Evolutionary conservation across 108 stramenopile species (phyloP).

Genomic region (Nitzschia sp.): DNA sequence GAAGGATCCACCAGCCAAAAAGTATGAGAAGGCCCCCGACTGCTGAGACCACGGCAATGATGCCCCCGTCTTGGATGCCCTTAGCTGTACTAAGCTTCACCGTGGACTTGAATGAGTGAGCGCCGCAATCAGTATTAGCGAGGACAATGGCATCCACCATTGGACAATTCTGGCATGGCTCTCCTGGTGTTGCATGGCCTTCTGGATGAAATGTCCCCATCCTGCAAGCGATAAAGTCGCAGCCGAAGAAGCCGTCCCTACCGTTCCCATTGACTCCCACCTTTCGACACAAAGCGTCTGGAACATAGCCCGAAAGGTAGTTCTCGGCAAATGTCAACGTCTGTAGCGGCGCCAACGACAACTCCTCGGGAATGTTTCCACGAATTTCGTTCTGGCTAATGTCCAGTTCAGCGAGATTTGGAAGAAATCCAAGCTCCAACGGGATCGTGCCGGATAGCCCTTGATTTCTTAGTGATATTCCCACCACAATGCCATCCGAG

Average conservation of each 20-base stretch:
- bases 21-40: not conserved
- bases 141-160: conserved; percentile 18
- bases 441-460: conserved; percentile 52
- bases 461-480: conserved; percentile 40
- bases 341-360: conserved; percentile 54
- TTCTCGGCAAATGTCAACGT: conserved; percentile 53
- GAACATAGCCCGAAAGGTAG: conserved; percentile 49
- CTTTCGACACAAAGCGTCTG: conserved; percentile 55
- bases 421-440: conserved; percentile 47
- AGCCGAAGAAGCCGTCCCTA: conserved; percentile 32
- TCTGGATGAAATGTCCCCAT: conserved; percentile 42
- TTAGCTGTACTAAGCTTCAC: not conserved
- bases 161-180: conserved; percentile 9
- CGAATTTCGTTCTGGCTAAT: conserved; percentile 51
- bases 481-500: conserved; percentile 38
- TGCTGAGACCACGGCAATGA: not conserved
- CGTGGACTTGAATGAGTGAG: not conserved
- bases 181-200: conserved; percentile 30
- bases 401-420: conserved; percentile 48
- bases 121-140: conserved; percentile 10
- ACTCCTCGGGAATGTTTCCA: conserved; percentile 55
- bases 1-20: not conserved
- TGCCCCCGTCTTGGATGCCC: not conserved
- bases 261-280: conserved; percentile 59
- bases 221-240: conserved; percentile 54